These are phyloP conservation scores for Hyphopichia buzzinii DNA, from an alignment of 1,139 yeast species.

Conservation along the genomic window DNA sequence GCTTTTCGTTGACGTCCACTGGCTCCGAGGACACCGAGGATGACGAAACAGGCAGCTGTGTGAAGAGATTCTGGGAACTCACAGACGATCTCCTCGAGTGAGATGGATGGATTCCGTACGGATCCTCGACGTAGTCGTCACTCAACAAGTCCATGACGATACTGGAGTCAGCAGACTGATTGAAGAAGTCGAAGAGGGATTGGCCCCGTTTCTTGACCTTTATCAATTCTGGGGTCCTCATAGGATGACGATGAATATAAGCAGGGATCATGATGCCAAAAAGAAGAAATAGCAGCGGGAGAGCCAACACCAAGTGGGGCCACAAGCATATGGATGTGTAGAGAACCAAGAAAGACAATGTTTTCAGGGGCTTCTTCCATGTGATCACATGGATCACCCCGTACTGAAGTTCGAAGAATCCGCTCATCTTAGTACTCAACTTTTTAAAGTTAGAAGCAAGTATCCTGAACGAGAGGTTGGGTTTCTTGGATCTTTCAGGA, in stretches of 20 bases:
- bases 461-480: conserved; percentile 49
- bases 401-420: conserved; percentile 54
- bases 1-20: conserved; percentile 9
- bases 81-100: conserved; percentile 22
- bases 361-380: conserved; percentile 63
- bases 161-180: conserved; percentile 41
- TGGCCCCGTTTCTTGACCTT: conserved; percentile 54
- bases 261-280: conserved; percentile 69
- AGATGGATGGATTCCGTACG: conserved; percentile 10
- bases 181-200: conserved; percentile 49
- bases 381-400: conserved; percentile 52
- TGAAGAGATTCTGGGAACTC: conserved; percentile 11
- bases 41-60: conserved; percentile 8
- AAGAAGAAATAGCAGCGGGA: conserved; percentile 60
- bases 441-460: conserved; percentile 51
- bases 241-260: conserved; percentile 68
- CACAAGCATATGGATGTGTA: conserved; percentile 63
- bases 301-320: conserved; percentile 65
- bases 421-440: conserved; percentile 52
- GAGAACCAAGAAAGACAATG: conserved; percentile 49
- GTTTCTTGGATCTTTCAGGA: conserved; percentile 42
- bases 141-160: conserved; percentile 36
- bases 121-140: conserved; percentile 16
- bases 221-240: conserved; percentile 42
- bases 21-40: conserved; percentile 2